Conservation (phyloP, 78 protist genomes). For the Pelomyxa schiedti region DNA sequence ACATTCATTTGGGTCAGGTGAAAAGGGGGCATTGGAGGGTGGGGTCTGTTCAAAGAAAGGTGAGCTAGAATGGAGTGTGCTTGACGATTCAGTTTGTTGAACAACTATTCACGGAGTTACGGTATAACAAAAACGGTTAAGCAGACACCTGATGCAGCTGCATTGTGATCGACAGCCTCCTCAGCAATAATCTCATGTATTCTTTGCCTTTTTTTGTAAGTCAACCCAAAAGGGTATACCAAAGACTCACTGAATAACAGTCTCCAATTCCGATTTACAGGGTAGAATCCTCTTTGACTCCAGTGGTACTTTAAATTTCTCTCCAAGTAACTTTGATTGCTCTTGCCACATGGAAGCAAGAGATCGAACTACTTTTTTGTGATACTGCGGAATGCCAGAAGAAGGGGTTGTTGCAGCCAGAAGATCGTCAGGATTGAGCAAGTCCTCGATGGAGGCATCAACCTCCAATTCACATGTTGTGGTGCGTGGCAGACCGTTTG, state of each 20-base stretch:
- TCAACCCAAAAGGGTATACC: too few relatives aligned
- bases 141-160: too few relatives aligned
- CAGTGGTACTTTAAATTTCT: not conserved
- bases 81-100: too few relatives aligned
- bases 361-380: constrained; percentile 27
- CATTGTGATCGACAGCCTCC: not conserved
- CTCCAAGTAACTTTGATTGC: constrained; percentile 10
- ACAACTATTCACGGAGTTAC: too few relatives aligned
- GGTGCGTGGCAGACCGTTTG: not conserved
- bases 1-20: too few relatives aligned
- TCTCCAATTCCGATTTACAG: too few relatives aligned
- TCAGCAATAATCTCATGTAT: not conserved
- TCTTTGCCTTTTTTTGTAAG: not conserved
- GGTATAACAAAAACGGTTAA: too few relatives aligned
- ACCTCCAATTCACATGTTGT: constrained; percentile 46
- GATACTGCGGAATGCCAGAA: not conserved
- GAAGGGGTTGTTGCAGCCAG: too few relatives aligned
- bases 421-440: not conserved
- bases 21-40: too few relatives aligned
- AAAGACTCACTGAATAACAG: too few relatives aligned
- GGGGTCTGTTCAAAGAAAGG: too few relatives aligned
- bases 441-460: constrained; percentile 17
- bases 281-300: not conserved
- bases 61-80: too few relatives aligned
- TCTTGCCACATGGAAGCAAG: constrained; percentile 27